Evolutionary conservation across 305 asterid species (phyloP).

Genomic region (Fraxinus floribunda): DNA sequence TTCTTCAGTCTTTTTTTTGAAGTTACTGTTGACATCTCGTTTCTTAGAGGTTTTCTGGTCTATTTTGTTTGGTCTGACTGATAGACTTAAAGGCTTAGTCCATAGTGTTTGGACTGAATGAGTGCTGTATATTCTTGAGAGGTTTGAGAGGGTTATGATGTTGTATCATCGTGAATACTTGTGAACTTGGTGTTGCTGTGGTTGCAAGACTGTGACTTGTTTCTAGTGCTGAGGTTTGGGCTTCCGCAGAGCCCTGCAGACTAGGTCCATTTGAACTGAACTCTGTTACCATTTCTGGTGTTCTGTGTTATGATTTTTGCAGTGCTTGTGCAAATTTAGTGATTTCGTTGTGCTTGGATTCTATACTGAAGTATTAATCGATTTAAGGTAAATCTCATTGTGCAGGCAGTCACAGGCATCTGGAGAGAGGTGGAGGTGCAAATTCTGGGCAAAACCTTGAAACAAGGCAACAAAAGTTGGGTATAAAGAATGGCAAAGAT

Average conservation of each 20-base stretch:
- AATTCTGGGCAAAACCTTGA: slow-evolving; percentile 32
- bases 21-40: background rate
- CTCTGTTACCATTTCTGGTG: background rate
- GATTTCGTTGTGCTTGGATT: background rate
- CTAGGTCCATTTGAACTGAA: background rate
- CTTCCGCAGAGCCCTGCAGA: background rate
- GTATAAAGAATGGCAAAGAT: slow-evolving; percentile 35
- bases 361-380: background rate
- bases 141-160: background rate
- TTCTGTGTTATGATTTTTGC: background rate
- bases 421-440: slow-evolving; percentile 31
- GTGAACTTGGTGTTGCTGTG: background rate
- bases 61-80: background rate
- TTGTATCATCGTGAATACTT: background rate
- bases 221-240: background rate
- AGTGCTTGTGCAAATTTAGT: background rate
- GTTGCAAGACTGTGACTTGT: background rate
- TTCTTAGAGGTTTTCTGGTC: background rate
- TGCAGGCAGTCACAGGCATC: slow-evolving; percentile 43
- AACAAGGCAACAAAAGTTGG: slow-evolving; percentile 26
- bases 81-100: background rate
- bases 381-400: slow-evolving; percentile 13
- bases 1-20: background rate
- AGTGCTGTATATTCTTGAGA: background rate
- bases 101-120: background rate